phyloP scores from a whole-genome alignment of 2,329 filamentous ascomycete species.

The Pyrenochaeta sp. region DNA sequence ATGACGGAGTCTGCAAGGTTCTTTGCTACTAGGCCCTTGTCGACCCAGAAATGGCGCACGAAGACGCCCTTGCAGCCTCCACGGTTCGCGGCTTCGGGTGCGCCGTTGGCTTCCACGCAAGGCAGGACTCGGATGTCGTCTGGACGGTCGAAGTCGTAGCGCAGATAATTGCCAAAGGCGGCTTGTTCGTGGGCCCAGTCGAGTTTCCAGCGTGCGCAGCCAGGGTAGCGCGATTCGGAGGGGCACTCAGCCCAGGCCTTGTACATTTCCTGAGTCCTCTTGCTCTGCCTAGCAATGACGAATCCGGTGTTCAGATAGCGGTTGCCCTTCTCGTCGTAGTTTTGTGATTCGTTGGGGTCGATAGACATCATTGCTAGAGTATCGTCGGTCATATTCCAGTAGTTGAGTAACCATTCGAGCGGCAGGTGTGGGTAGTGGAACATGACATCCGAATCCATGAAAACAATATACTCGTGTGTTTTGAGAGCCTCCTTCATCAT shows the following conservation, averaged over 20 bases:
- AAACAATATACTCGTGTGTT: constrained; percentile 54
- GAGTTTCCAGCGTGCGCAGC: constrained; percentile 45
- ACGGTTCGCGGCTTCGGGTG: constrained; percentile 41
- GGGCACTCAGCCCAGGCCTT: constrained; percentile 49
- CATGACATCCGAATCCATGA: constrained; percentile 60
- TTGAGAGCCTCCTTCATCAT: constrained; percentile 53
- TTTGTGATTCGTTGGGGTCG: constrained; percentile 53
- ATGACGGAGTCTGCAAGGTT: constrained; percentile 44
- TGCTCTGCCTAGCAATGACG: constrained; percentile 52
- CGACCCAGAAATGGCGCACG: constrained; percentile 50
- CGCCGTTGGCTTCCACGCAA: constrained; percentile 49
- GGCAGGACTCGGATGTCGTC: constrained; percentile 48
- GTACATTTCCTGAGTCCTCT: constrained; percentile 48
- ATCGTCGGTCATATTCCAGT: constrained; percentile 57
- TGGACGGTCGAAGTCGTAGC: constrained; percentile 48
- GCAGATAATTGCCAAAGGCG: constrained; percentile 49
- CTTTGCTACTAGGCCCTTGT: constrained; percentile 42
- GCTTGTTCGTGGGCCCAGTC: constrained; percentile 50
- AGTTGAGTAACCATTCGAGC: constrained; percentile 60
- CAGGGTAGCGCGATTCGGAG: constrained; percentile 42
- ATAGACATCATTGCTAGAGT: constrained; percentile 57
- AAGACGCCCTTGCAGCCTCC: constrained; percentile 48
- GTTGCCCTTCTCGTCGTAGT: constrained; percentile 52
- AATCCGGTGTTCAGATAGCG: constrained; percentile 56
- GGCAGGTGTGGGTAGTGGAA: constrained; percentile 57